Evolutionary conservation across 192 early-diverging fungal species (phyloP).

Genomic region (Coemansia sp.): DNA sequence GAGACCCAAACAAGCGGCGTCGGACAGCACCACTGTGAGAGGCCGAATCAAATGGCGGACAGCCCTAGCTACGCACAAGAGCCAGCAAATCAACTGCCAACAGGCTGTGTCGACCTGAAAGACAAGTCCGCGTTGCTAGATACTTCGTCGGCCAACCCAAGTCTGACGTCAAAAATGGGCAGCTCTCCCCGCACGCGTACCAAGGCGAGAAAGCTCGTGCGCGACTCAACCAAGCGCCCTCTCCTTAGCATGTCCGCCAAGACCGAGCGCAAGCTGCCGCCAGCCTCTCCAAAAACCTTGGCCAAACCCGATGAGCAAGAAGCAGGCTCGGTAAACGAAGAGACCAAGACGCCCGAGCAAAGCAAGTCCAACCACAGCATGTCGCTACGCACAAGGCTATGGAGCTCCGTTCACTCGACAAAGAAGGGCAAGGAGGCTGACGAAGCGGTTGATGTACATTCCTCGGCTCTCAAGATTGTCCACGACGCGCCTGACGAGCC

Average conservation of each 20-base stretch:
- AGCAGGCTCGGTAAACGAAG: not conserved
- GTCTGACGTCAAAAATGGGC: not conserved
- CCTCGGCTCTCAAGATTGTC: not conserved
- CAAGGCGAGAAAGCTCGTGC: constrained; percentile 47
- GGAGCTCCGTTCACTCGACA: not conserved
- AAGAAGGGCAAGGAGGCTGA: not conserved
- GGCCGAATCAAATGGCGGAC: not conserved
- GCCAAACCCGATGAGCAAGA: not conserved
- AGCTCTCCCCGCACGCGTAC: not conserved
- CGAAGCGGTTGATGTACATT: not conserved
- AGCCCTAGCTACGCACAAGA: not conserved
- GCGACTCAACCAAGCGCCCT: constrained; percentile 13
- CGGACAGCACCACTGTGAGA: not conserved
- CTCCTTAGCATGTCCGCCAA: not conserved
- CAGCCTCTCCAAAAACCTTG: not conserved
- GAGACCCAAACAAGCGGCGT: not conserved
- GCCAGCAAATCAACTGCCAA: not conserved
- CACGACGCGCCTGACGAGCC: not conserved
- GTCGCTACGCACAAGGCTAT: constrained; percentile 15
- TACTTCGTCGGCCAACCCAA: constrained; percentile 44
- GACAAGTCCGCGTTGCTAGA: constrained; percentile 26
- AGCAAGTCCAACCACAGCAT: constrained; percentile 8
- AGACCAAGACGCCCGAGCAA: not conserved
- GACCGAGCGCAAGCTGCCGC: not conserved
- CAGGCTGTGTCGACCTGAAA: not conserved